Evolutionary conservation across 2,329 filamentous ascomycete genomes (phyloP).

Genomic region (Sarocladium strictum): DNA sequence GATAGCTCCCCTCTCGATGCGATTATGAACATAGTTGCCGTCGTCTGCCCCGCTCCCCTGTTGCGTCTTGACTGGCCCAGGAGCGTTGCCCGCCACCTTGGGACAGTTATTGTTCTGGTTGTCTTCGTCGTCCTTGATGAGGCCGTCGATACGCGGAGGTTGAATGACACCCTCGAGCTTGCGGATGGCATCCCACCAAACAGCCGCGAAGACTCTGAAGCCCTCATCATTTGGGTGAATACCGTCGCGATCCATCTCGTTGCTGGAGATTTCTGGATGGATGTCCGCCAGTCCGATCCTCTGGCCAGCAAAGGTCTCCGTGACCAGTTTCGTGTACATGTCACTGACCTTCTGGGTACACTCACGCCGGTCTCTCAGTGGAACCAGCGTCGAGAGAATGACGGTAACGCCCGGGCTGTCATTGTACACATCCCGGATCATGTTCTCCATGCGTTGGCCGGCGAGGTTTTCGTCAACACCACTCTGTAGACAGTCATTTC

Average conservation of each 20-base stretch:
- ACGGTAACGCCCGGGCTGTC: slow-evolving; percentile 9
- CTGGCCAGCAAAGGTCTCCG: background rate
- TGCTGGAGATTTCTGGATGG: slow-evolving; percentile 13
- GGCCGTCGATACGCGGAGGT: background rate
- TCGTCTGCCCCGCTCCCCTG: slow-evolving; percentile 14
- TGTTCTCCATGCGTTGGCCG: background rate
- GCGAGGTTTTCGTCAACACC: background rate
- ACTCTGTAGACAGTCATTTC: too few relatives aligned
- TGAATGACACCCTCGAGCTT: slow-evolving; percentile 8
- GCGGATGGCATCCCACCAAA: slow-evolving; percentile 24
- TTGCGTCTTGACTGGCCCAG: slow-evolving; percentile 11
- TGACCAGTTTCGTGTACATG: slow-evolving; percentile 21
- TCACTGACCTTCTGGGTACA: slow-evolving; percentile 24
- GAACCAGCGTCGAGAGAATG: slow-evolving; percentile 14
- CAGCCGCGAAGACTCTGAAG: slow-evolving; percentile 29
- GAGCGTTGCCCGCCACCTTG: slow-evolving; percentile 11
- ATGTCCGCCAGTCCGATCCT: slow-evolving; percentile 13
- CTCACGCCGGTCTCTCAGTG: slow-evolving; percentile 16
- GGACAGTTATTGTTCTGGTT: slow-evolving; percentile 3
- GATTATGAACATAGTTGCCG: slow-evolving; percentile 14
- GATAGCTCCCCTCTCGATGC: background rate
- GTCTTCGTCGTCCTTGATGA: background rate
- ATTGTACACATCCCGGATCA: slow-evolving; percentile 2
- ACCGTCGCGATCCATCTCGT: slow-evolving; percentile 23
- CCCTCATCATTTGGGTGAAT: slow-evolving; percentile 30